Percentiles rank a stretch among this genome's conserved stretches.
Evolutionary conservation across 495 filamentous ascomycete genomes (phyloP).

Genomic region (Aspergillus biplanus): DNA sequence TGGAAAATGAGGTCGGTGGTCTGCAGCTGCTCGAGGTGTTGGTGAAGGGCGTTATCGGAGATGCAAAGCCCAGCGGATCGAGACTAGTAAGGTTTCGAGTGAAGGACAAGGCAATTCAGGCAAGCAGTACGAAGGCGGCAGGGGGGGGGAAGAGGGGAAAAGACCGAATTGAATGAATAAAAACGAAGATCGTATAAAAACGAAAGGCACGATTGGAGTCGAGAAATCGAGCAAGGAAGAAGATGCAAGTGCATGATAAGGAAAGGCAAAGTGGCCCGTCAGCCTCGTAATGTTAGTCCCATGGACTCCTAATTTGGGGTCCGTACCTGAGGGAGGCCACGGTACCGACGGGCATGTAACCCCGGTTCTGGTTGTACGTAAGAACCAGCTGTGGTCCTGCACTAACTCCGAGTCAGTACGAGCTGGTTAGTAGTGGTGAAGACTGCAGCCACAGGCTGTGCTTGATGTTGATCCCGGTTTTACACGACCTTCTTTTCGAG

Average conservation of each 20-base stretch:
- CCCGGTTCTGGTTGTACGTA: too few species aligned
- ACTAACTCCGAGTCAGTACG: too few species aligned
- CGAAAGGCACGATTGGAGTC: slow-evolving; percentile 3
- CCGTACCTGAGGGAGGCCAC: background rate
- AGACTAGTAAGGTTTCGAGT: background rate
- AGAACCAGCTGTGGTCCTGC: too few species aligned
- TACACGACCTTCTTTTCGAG: background rate
- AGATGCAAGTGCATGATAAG: slow-evolving; percentile 5
- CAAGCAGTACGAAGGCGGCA: background rate
- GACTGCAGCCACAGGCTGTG: background rate
- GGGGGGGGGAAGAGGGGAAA: background rate
- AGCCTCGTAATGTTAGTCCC: background rate
- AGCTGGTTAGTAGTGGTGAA: background rate
- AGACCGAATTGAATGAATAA: slow-evolving; percentile 3
- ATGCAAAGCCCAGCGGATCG: background rate
- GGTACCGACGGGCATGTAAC: too few species aligned
- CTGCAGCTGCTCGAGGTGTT: slow-evolving; percentile 5
- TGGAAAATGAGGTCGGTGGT: slow-evolving; percentile 1
- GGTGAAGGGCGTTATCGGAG: slow-evolving; percentile 13
- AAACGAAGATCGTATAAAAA: background rate
- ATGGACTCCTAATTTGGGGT: background rate
- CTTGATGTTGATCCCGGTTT: background rate
- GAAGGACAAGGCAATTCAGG: slow-evolving; percentile 2
- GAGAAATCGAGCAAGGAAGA: slow-evolving; percentile 5
- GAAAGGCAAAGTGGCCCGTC: slow-evolving; percentile 22